Percentiles rank a stretch among this genome's conserved stretches.
Conservation (phyloP, 306 rosid genomes). For the Begonia loranthoides region DNA sequence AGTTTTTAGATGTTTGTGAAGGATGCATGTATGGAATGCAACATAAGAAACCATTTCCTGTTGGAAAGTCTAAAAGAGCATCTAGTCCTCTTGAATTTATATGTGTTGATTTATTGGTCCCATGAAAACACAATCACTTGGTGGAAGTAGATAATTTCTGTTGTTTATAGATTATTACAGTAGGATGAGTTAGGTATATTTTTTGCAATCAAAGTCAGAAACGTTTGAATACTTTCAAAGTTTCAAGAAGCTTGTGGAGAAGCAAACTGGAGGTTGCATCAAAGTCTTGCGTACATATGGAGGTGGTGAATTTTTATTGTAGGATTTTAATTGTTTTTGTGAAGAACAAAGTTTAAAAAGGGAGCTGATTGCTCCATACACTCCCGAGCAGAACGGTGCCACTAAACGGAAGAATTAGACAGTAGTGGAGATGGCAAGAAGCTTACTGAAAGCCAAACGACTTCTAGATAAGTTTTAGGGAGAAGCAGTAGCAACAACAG, state of each 20-base stretch:
- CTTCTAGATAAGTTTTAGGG: too few relatives aligned
- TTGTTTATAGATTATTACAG: slow-evolving; percentile 1
- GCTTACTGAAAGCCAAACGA: too few relatives aligned
- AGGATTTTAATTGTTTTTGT: neutral
- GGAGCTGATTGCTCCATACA: too few relatives aligned
- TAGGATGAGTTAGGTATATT: slow-evolving; percentile 2
- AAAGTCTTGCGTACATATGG: neutral
- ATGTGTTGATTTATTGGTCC: too few relatives aligned
- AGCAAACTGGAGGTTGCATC: neutral
- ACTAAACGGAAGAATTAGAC: too few relatives aligned
- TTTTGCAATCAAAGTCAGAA: too few relatives aligned
- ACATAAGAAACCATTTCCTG: neutral
- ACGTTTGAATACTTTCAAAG: neutral
- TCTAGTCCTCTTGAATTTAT: too few relatives aligned
- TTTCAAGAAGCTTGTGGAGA: neutral
- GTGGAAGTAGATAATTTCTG: neutral
- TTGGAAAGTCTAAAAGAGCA: too few relatives aligned
- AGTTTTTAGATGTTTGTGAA: neutral
- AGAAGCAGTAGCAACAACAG: too few relatives aligned
- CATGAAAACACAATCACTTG: neutral
- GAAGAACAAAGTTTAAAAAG: neutral
- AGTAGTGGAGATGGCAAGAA: too few relatives aligned
- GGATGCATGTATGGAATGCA: neutral
- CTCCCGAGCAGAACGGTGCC: too few relatives aligned
- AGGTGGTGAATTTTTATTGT: neutral